phyloP scores from a whole-genome alignment of 305 asterid species.

The Solanum hybrid region DNA sequence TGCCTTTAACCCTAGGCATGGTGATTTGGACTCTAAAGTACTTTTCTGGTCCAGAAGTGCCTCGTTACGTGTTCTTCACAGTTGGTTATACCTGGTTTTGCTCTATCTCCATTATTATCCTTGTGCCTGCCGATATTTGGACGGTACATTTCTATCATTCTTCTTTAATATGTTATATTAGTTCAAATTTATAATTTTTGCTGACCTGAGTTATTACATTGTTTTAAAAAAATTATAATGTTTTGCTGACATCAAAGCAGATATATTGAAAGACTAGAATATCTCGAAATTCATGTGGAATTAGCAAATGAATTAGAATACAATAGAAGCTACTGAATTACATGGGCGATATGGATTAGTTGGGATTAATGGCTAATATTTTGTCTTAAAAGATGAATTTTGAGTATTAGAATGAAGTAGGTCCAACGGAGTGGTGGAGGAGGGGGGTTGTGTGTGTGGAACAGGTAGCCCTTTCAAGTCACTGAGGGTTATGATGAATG shows the following conservation, averaged over 20 bases:
- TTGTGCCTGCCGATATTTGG: slow-evolving; percentile 99
- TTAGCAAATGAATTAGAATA: not conserved
- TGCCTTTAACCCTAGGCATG: slow-evolving; percentile 93
- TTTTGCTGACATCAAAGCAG: not conserved
- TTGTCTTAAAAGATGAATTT: not conserved
- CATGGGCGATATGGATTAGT: not conserved
- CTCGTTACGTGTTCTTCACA: slow-evolving; percentile 75
- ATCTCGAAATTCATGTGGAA: not conserved
- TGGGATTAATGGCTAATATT: not conserved
- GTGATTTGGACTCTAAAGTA: slow-evolving; percentile 71
- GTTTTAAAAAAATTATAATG: not conserved
- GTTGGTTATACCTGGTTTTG: slow-evolving; percentile 99
- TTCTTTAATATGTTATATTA: not conserved
- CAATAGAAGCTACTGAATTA: not conserved
- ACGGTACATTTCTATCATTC: slow-evolving; percentile 37
- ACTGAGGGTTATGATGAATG: not conserved
- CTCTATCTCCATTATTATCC: slow-evolving; percentile 86
- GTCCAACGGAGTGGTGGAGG: not conserved
- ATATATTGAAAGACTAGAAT: not conserved
- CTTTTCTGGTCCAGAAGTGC: slow-evolving; percentile 93
- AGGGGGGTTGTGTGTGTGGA: not conserved
- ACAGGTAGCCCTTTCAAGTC: not conserved
- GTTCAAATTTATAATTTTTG: not conserved
- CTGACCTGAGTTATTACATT: not conserved
- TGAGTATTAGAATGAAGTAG: not conserved